phyloP scores from a whole-genome alignment of 1,139 yeast genomes.

The Trichomonascaceae sp. region DNA sequence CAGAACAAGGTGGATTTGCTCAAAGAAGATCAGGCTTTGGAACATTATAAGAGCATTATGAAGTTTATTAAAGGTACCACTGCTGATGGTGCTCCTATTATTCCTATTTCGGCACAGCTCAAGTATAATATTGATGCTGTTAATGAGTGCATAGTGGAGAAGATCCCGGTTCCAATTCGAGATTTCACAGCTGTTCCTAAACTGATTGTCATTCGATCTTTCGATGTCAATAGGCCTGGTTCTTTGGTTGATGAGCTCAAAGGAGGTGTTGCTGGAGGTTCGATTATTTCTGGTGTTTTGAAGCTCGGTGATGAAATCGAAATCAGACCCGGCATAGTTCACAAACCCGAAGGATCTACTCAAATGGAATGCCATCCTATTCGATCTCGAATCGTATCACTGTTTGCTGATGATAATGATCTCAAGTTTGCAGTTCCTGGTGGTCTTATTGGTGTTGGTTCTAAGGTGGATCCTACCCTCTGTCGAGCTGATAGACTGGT shows the following conservation, averaged over 20 bases:
- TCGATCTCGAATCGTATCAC: conserved; percentile 85
- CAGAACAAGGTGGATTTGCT: conserved; percentile 98
- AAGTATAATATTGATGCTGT: conserved; percentile 98
- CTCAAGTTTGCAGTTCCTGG: conserved; percentile 99
- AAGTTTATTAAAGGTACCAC: conserved; percentile 95
- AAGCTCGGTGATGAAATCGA: conserved; percentile 97
- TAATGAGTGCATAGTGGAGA: conserved; percentile 89
- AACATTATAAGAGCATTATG: conserved; percentile 87
- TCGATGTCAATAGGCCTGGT: conserved; percentile 99
- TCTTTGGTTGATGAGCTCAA: conserved; percentile 93
- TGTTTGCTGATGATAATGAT: conserved; percentile 96
- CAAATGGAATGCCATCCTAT: conserved; percentile 95
- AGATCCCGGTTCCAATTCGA: conserved; percentile 93
- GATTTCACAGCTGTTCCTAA: conserved; percentile 92
- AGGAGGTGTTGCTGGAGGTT: conserved; percentile 99
- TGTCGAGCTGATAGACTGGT: conserved; percentile 99
- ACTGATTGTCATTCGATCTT: conserved; percentile 94
- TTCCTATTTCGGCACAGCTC: conserved; percentile 97
- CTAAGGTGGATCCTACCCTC: conserved; percentile 95
- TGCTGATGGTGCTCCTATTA: conserved; percentile 98
- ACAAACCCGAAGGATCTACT: conserved; percentile 76
- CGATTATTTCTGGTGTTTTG: conserved; percentile 94
- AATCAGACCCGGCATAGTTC: conserved; percentile 97
- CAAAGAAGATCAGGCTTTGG: conserved; percentile 95
- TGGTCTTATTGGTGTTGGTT: conserved; percentile 99